Base-by-base conservation (phyloP, 768 basidiomycete species). In the Suillus fuscotomentosus region DNA sequence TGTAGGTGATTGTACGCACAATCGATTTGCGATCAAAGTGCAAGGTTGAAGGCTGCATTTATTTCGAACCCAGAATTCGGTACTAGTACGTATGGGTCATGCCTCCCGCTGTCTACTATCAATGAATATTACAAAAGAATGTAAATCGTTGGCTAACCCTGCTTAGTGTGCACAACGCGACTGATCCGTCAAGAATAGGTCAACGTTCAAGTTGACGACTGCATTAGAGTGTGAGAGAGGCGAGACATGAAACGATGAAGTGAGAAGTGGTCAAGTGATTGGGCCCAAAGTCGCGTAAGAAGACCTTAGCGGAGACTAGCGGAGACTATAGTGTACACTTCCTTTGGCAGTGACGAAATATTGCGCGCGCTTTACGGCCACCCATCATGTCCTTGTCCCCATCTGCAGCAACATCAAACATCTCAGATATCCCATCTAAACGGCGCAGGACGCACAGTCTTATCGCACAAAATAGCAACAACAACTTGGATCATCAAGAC, bases 321-420 rank as follows among this genome's bases (percentile, higher is more conserved):
- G 55, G 50, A 39, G 34, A 60, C 66, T 56, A 65, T 66, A 39
- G 50, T 41, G 45, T 62, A 65, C 67, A 68, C 61, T 64, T 57
- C 65, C 65, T 56, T 69, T 66, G 61, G 63, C 59, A 59, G 57
- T 59, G 57, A 59, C 57, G 57, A 65, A 50, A 61, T 54, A 56
- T 60, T 53, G 48, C 6, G 34, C 38, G 34, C 60, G 57, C 38
- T 45, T 61, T 57, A 72, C 65, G 36, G 63, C 60, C 39, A 70
- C 69, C 65, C 71, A 66, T 67, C 72, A 90, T 90, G 89, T 90
- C 89, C 63, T 78, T 88, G 74, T 88, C 88, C 67, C 87, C 89
- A 57, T 77, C 84, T 56, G 79, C 85, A 59, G 84, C 88, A 13
- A 73, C 80, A 60, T 84, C 85, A 36, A 87, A 87, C 71, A 78